These are phyloP conservation scores for Globisporangium polare DNA, from an alignment of 352 stramenopile genomes.

Conservation along the genomic window DNA sequence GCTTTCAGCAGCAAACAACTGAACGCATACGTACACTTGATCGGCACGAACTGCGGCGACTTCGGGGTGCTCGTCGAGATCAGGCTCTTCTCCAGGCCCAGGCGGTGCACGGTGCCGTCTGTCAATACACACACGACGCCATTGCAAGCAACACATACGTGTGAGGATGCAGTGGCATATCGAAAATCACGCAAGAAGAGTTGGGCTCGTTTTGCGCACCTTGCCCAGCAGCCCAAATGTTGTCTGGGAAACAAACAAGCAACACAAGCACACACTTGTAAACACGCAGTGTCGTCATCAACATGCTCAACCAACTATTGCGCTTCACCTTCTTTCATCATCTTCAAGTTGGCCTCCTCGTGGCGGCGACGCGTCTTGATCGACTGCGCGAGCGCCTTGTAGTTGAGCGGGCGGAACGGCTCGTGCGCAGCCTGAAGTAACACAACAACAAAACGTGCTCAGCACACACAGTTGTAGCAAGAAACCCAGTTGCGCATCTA, in stretches of 20 bases:
- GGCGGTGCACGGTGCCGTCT: constrained; percentile 78
- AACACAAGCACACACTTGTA: neutral
- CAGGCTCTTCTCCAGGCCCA: constrained; percentile 83
- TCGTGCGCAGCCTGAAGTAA: constrained; percentile 50
- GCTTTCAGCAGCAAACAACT: neutral
- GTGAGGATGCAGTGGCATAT: too few relatives aligned
- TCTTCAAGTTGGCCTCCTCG: constrained; percentile 78
- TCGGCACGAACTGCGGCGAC: constrained; percentile 48
- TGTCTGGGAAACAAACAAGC: constrained; percentile 35
- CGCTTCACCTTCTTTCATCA: constrained; percentile 66
- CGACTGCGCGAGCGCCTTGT: constrained; percentile 74
- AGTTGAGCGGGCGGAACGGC: constrained; percentile 86
- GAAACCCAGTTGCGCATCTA: constrained; percentile 2
- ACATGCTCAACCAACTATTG: too few relatives aligned
- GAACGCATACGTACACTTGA: constrained; percentile 51
- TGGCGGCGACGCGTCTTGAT: constrained; percentile 77
- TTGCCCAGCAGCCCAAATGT: constrained; percentile 78
- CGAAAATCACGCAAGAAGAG: too few relatives aligned
- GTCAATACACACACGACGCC: neutral
- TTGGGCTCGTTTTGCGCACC: too few relatives aligned
- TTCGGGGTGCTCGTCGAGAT: constrained; percentile 55
- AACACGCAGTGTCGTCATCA: neutral
- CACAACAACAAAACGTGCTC: neutral
- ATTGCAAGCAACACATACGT: neutral
- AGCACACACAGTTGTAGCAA: neutral